Conservation (phyloP, 306 rosid genomes). For the Psophocarpus tetragonolobus region DNA sequence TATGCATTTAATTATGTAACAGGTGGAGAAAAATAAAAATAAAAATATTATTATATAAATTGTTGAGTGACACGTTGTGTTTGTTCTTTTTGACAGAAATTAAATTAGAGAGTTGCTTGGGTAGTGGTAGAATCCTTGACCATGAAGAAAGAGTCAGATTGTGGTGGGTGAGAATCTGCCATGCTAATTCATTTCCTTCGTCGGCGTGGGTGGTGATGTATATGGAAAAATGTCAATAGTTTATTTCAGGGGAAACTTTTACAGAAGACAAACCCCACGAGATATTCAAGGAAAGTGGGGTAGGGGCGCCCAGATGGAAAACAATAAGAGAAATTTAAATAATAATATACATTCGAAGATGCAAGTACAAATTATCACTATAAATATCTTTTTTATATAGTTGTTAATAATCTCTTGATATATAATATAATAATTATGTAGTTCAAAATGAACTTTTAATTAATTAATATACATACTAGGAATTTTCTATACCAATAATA, state of each 20-base stretch:
- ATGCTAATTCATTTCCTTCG: constrained; percentile 33
- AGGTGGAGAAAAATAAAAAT: not conserved
- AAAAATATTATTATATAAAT: not conserved
- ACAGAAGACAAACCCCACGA: constrained; percentile 40
- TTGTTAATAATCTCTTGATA: no score
- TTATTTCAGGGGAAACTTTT: constrained; percentile 26
- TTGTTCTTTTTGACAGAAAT: no score
- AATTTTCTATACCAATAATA: not conserved
- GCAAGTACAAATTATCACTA: not conserved
- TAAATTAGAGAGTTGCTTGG: constrained; percentile 51
- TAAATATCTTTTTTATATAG: no score
- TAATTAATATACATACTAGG: not conserved
- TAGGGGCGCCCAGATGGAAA: not conserved
- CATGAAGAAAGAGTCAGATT: constrained; percentile 41
- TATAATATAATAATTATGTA: not conserved
- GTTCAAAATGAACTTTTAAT: not conserved
- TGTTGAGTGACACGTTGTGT: no score
- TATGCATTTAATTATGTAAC: not conserved
- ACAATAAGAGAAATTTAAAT: constrained; percentile 27
- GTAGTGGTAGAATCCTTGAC: constrained; percentile 57
- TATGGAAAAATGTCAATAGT: not conserved
- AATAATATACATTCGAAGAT: not conserved
- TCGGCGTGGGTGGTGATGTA: not conserved
- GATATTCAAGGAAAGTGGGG: constrained; percentile 43
- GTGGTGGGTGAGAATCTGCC: constrained; percentile 37